Evolutionary conservation across 495 filamentous ascomycete species (phyloP).

Genomic region (Alectoria sarmentosa): DNA sequence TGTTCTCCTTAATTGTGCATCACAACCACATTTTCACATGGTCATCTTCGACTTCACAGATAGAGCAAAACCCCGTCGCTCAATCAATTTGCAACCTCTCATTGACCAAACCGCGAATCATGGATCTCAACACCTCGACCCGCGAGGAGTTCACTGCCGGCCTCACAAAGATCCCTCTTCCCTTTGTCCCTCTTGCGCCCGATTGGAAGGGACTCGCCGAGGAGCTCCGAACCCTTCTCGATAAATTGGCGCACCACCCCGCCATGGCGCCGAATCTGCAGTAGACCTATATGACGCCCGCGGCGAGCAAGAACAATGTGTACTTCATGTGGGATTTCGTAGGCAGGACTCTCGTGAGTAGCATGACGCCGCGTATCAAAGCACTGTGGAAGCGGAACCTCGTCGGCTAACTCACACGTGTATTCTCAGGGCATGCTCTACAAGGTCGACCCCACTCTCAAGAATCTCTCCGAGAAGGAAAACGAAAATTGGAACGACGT

Average conservation of each 20-base stretch:
- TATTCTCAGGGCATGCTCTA: constrained; percentile 5
- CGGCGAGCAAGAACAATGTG: constrained; percentile 31
- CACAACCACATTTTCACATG: not conserved
- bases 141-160: constrained; percentile 23
- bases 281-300: constrained; percentile 33
- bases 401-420: not conserved
- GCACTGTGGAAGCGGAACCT: not conserved
- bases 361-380: not conserved
- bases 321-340: constrained; percentile 38
- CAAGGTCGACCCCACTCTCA: constrained; percentile 6
- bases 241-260: constrained; percentile 30
- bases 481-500: constrained; percentile 21
- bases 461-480: constrained; percentile 10
- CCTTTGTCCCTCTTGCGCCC: constrained; percentile 13
- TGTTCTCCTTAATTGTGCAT: not conserved
- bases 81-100: not conserved
- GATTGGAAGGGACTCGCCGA: constrained; percentile 20
- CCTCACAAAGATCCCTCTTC: constrained; percentile 6
- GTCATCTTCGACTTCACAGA: not conserved
- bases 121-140: constrained; percentile 26
- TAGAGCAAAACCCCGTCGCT: not conserved
- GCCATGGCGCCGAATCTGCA: constrained; percentile 33
- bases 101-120: not conserved
- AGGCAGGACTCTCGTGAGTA: constrained; percentile 26
- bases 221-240: constrained; percentile 19